These are phyloP conservation scores for Agaricus blazei DNA, from an alignment of 768 basidiomycete species.

Conservation along the genomic window DNA sequence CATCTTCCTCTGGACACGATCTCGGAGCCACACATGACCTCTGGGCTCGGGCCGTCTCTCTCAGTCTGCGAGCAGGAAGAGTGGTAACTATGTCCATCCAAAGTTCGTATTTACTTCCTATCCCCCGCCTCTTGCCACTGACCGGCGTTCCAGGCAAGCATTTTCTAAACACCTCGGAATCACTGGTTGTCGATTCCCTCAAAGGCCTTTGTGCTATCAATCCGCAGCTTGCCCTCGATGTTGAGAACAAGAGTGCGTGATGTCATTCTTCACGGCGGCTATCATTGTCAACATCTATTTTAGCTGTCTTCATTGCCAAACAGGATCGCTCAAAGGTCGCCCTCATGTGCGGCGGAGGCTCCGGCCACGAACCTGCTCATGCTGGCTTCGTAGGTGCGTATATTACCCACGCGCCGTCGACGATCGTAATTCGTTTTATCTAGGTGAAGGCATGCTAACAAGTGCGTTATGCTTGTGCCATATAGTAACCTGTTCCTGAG, in stretches of 20 bases:
- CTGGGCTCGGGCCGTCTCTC: background rate
- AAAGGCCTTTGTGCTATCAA: conserved; percentile 68
- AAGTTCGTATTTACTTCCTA: conserved; percentile 19
- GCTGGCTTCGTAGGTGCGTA: conserved; percentile 77
- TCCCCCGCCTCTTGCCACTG: background rate
- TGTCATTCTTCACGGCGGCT: background rate
- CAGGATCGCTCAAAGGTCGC: conserved; percentile 64
- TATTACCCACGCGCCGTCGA: background rate
- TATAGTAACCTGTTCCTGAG: background rate
- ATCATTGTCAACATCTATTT: conserved; percentile 10
- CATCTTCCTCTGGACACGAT: background rate
- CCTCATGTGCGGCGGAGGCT: conserved; percentile 79
- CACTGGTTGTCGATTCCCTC: conserved; percentile 76
- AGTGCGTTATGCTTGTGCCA: conserved; percentile 32
- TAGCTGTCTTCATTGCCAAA: conserved; percentile 60
- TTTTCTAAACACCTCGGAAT: conserved; percentile 65
- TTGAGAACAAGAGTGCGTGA: conserved; percentile 58
- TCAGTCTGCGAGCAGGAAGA: conserved; percentile 5
- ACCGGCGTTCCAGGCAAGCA: conserved; percentile 50
- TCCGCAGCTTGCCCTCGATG: conserved; percentile 67
- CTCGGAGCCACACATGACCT: background rate
- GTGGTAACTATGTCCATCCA: conserved; percentile 29
- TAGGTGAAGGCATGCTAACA: conserved; percentile 74
- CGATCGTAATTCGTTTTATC: background rate
- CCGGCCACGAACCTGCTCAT: conserved; percentile 90